Conservation (phyloP, 2,329 filamentous ascomycete genomes). For the Colletotrichum zoysiae region DNA sequence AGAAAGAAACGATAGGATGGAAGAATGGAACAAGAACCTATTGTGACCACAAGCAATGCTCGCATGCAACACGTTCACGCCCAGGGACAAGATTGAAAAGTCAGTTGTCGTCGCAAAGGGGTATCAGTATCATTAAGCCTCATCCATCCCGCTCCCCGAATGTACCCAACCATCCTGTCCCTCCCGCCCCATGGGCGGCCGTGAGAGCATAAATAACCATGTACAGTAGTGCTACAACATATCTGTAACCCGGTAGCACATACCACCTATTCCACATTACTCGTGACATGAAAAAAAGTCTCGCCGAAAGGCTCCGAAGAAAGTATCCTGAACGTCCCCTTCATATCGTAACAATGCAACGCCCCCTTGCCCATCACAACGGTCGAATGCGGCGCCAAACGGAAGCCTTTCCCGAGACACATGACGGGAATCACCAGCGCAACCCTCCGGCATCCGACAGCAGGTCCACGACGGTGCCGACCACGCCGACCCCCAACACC, state of each 20-base stretch:
- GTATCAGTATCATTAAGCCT: constrained; percentile 26
- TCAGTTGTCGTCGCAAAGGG: neutral
- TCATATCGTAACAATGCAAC: neutral
- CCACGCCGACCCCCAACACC: constrained; percentile 40
- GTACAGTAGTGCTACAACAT: constrained; percentile 13
- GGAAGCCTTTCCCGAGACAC: too few species aligned
- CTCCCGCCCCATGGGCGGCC: neutral
- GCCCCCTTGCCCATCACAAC: neutral
- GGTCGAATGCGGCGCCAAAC: neutral
- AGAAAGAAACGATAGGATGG: too few species aligned
- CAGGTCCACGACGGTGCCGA: constrained; percentile 41
- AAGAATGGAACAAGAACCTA: too few species aligned
- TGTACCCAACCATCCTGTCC: neutral
- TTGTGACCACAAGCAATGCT: too few species aligned
- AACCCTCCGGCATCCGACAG: constrained; percentile 16
- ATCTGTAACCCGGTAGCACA: neutral
- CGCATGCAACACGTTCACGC: neutral
- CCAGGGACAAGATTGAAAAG: neutral
- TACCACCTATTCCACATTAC: neutral
- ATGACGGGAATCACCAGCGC: neutral
- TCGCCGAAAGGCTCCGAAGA: neutral
- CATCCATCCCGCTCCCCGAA: constrained; percentile 1
- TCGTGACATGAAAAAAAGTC: neutral
- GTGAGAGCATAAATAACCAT: neutral
- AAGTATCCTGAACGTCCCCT: neutral